Conservation (phyloP, 2,329 filamentous ascomycete genomes). For the Corynespora cassiicola region DNA sequence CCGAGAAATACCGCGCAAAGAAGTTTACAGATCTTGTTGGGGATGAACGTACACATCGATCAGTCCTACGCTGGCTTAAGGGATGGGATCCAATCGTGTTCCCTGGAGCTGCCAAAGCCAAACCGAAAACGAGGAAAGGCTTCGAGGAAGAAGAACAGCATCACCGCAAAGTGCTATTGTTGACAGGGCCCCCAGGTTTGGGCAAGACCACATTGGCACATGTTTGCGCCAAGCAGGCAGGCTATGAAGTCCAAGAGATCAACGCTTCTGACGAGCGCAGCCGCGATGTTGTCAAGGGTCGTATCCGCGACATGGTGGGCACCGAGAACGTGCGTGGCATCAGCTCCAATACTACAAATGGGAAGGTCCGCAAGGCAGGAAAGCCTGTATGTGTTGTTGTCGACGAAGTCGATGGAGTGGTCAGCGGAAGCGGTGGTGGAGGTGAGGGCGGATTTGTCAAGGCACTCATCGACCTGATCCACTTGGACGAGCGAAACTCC, state of each 20-base stretch:
- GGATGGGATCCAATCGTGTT: slow-evolving; percentile 94
- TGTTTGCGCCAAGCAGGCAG: slow-evolving; percentile 92
- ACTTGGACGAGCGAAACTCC: slow-evolving; percentile 83
- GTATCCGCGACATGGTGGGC: slow-evolving; percentile 88
- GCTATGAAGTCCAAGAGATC: slow-evolving; percentile 96
- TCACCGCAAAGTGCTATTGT: slow-evolving; percentile 85
- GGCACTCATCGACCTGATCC: slow-evolving; percentile 88
- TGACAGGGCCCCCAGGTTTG: slow-evolving; percentile 90
- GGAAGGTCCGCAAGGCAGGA: slow-evolving; percentile 72
- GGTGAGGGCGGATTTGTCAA: slow-evolving; percentile 94
- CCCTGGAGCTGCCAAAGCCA: slow-evolving; percentile 72
- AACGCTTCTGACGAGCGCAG: slow-evolving; percentile 97
- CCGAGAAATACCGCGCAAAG: slow-evolving; percentile 92
- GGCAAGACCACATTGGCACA: slow-evolving; percentile 97
- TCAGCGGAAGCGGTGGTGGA: slow-evolving; percentile 74
- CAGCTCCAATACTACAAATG: slow-evolving; percentile 59
- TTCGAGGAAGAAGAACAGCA: slow-evolving; percentile 72
- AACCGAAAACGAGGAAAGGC: slow-evolving; percentile 54
- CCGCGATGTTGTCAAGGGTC: slow-evolving; percentile 84
- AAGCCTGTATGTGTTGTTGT: slow-evolving; percentile 92
- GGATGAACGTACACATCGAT: slow-evolving; percentile 90
- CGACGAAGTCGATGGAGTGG: slow-evolving; percentile 95
- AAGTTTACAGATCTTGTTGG: slow-evolving; percentile 94
- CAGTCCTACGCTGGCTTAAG: slow-evolving; percentile 92
- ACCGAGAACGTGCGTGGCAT: slow-evolving; percentile 89